These are phyloP conservation scores for Oryza meridionalis DNA, from an alignment of 176 grass and related monocot genomes.

Conservation along the genomic window DNA sequence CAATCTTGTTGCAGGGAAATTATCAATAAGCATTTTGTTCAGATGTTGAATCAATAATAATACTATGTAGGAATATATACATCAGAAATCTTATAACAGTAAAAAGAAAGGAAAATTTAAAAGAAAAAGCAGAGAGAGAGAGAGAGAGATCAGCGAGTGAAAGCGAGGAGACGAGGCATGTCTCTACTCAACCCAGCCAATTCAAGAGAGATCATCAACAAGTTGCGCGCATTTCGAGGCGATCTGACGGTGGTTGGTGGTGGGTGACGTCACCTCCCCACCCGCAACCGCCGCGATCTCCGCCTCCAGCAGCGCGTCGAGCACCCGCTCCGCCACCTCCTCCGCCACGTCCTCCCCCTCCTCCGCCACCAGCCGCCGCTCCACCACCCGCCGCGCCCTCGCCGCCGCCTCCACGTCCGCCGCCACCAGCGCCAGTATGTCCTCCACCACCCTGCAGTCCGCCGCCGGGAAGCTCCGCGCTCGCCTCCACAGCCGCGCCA, in stretches of 20 bases:
- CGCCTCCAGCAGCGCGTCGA: constrained; percentile 52
- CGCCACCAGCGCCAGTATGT: constrained; percentile 77
- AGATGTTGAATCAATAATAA: not conserved
- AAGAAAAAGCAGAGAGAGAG: not conserved
- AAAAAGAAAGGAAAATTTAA: not conserved
- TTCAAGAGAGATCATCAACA: too few relatives aligned
- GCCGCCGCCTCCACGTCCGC: constrained; percentile 27
- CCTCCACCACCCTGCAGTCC: constrained; percentile 67
- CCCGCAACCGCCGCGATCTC: not conserved
- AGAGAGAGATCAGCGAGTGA: not conserved
- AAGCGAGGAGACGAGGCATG: too few relatives aligned
- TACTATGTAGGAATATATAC: not conserved
- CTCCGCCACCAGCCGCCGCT: constrained; percentile 48
- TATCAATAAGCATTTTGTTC: not conserved
- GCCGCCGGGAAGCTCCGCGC: constrained; percentile 55
- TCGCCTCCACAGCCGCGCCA: constrained; percentile 41
- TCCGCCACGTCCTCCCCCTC: constrained; percentile 55
- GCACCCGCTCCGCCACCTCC: constrained; percentile 60
- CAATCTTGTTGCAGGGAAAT: too few relatives aligned
- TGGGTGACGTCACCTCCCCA: constrained; percentile 27
- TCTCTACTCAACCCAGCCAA: too few relatives aligned
- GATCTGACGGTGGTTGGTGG: not conserved
- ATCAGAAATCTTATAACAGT: not conserved
- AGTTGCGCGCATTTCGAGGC: not conserved
- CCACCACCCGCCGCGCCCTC: constrained; percentile 28